A percentile compares a stretch with the other conserved stretches of the same genome.
Conservation (phyloP, 345 rosid genomes). For the Hypericum androsaemum region DNA sequence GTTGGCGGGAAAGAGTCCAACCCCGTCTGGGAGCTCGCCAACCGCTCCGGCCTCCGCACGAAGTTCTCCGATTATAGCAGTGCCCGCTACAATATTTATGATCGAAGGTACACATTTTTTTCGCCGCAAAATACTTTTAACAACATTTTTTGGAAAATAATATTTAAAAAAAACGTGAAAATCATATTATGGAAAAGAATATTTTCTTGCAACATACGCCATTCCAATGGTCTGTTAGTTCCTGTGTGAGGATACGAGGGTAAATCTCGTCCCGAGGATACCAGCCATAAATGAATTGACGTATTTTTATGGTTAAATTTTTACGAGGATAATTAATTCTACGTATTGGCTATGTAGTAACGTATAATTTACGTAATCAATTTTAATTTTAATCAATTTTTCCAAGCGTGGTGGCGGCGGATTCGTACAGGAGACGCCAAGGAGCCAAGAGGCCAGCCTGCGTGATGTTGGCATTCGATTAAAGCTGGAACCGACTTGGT, state of each 20-base stretch:
- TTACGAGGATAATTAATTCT: too few species aligned
- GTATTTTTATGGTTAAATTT: too few species aligned
- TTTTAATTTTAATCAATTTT: constrained; percentile 27
- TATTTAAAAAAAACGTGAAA: too few species aligned
- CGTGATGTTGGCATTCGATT: constrained; percentile 18
- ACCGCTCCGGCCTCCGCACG: constrained; percentile 41
- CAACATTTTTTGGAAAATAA: not conserved
- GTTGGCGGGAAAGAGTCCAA: not conserved
- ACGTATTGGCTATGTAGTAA: too few species aligned
- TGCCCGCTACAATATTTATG: constrained; percentile 94
- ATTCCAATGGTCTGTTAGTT: too few species aligned
- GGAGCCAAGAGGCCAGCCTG: constrained; percentile 33
- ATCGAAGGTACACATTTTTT: constrained; percentile 49
- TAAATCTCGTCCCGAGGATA: too few species aligned
- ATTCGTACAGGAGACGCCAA: constrained; percentile 61
- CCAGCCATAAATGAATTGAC: too few species aligned
- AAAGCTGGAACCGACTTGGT: constrained; percentile 42
- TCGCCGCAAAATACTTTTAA: not conserved
- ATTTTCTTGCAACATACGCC: too few species aligned
- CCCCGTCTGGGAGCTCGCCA: too few species aligned
- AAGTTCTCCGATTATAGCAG: constrained; percentile 89
- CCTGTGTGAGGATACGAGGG: too few species aligned
- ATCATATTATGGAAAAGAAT: too few species aligned
- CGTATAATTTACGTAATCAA: too few species aligned
- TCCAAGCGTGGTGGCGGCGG: constrained; percentile 77